A percentile compares a stretch with the other conserved stretches of the same genome.
Conservation (phyloP, 2,329 filamentous ascomycete genomes). For the Apiospora marii region DNA sequence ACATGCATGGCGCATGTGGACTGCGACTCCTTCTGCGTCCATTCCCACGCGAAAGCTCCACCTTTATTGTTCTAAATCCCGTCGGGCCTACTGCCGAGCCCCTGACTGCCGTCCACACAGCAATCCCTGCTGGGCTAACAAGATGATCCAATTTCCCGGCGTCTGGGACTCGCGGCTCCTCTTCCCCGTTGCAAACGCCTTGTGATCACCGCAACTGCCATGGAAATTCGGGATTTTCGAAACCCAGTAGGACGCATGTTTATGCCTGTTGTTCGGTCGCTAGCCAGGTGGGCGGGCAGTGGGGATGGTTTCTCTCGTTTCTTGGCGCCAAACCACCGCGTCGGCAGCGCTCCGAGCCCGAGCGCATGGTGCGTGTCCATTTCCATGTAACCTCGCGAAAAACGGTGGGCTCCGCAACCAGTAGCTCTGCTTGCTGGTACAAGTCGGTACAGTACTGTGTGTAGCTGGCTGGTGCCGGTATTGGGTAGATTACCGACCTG, state of each 20-base stretch:
- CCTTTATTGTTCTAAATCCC: background rate
- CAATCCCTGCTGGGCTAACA: background rate
- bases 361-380: too few relatives aligned
- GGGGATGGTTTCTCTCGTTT: background rate
- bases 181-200: background rate
- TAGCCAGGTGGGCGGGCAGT: too few relatives aligned
- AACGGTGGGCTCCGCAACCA: too few relatives aligned
- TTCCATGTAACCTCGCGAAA: too few relatives aligned
- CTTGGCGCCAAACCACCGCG: too few relatives aligned
- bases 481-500: too few relatives aligned
- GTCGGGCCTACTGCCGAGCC: slow-evolving; percentile 12
- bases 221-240: slow-evolving; percentile 7
- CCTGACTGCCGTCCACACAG: background rate
- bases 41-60: background rate
- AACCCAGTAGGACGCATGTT: background rate
- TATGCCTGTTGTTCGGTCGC: too few relatives aligned
- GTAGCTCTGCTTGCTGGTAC: too few relatives aligned
- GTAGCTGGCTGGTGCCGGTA: too few relatives aligned
- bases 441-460: too few relatives aligned
- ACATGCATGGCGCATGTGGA: background rate
- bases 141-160: slow-evolving; percentile 22
- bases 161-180: slow-evolving; percentile 1
- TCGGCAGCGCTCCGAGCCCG: too few relatives aligned
- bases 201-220: background rate
- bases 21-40: background rate